These are phyloP conservation scores for Crucihimalaya himalaica DNA, from an alignment of 345 rosid species.

Conservation along the genomic window DNA sequence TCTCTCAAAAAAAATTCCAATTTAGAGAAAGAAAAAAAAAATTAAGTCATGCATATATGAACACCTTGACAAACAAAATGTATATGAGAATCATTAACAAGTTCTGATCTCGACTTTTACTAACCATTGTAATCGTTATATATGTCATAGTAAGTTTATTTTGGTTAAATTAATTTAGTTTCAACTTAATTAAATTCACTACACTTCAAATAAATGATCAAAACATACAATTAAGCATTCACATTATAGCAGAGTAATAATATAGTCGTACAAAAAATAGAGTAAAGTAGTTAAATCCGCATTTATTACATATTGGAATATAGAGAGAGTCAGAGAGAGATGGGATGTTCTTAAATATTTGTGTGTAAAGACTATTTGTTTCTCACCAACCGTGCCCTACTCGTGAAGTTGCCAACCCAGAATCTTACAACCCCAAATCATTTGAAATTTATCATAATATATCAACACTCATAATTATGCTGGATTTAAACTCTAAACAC, in stretches of 20 bases:
- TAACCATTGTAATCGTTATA: neutral
- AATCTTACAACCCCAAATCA: constrained; percentile 20
- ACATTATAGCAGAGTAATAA: neutral
- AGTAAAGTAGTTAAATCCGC: constrained; percentile 2
- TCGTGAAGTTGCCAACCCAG: constrained; percentile 39
- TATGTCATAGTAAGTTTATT: neutral
- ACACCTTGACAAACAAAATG: neutral
- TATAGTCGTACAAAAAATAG: neutral
- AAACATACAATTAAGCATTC: neutral
- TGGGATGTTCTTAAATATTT: constrained; percentile 22
- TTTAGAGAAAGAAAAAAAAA: neutral
- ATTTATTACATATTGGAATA: constrained; percentile 1
- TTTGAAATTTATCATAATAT: neutral
- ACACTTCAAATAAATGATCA: neutral
- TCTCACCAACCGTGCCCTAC: constrained; percentile 76
- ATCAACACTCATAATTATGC: neutral
- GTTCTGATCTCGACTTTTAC: neutral
- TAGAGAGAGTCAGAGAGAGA: neutral
- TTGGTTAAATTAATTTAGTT: neutral
- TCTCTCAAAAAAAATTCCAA: neutral
- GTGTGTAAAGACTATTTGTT: constrained; percentile 44
- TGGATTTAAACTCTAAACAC: neutral
- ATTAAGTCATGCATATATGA: neutral
- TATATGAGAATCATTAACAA: neutral
- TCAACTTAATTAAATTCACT: neutral